These are phyloP conservation scores for Thielaviopsis punctulata DNA, from an alignment of 2,329 filamentous ascomycete species.

Conservation along the genomic window DNA sequence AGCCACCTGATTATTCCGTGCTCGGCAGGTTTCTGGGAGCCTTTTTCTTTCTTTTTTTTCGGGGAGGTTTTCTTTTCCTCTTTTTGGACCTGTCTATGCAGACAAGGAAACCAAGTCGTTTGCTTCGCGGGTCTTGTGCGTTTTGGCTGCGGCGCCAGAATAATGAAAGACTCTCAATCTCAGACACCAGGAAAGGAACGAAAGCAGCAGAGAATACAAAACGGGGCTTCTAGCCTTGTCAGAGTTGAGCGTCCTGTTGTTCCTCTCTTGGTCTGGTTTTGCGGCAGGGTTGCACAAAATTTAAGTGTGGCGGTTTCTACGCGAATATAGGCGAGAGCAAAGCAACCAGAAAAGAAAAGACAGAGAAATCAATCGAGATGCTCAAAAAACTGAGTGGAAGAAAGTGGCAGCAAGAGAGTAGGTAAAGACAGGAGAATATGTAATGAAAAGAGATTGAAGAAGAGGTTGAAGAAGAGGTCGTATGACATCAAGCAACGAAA, in stretches of 20 bases:
- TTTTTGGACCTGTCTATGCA: background rate
- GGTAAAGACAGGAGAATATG: background rate
- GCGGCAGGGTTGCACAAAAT: conserved; percentile 3
- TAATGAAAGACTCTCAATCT: too few relatives aligned
- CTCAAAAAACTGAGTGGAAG: background rate
- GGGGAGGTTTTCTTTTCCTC: background rate
- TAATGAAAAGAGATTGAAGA: background rate
- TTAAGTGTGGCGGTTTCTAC: conserved; percentile 8
- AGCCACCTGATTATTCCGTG: too few relatives aligned
- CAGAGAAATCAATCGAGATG: background rate
- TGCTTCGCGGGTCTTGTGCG: background rate
- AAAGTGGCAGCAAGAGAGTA: background rate
- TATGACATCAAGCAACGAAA: too few relatives aligned
- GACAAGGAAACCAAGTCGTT: background rate
- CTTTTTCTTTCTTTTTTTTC: background rate
- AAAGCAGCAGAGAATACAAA: background rate
- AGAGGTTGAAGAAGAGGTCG: background rate
- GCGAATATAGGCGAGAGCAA: conserved; percentile 9
- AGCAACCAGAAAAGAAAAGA: background rate
- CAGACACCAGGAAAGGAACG: background rate
- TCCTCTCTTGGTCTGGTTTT: background rate
- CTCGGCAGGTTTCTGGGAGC: too few relatives aligned
- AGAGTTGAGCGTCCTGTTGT: background rate
- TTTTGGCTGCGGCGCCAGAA: too few relatives aligned
- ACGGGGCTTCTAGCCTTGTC: too few relatives aligned